Percentiles rank a stretch among this genome's conserved stretches.
phyloP scores from a whole-genome alignment of 1,284 basidiomycete genomes.

The Ganoderma meredithae region DNA sequence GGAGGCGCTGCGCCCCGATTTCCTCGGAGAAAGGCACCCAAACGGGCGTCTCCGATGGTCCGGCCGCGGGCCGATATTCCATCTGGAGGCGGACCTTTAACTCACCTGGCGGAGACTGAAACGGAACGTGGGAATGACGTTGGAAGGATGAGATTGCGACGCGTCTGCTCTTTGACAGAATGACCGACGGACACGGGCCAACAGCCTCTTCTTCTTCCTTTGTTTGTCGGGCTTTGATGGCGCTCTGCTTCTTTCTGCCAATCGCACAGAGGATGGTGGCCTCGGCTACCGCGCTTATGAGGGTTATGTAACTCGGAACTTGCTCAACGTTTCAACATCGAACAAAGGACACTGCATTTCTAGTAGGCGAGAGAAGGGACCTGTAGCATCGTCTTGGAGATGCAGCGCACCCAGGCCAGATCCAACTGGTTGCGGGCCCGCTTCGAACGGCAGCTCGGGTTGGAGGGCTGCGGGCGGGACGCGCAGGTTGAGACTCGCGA shows the following conservation, averaged over 20 bases:
- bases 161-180: neutral
- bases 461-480: neutral
- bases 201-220: neutral
- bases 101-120: neutral
- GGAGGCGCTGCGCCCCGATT: conserved; percentile 7
- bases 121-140: conserved; percentile 1
- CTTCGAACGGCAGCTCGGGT: neutral
- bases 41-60: neutral
- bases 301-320: neutral
- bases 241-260: neutral
- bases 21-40: conserved; percentile 11
- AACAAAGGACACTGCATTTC: neutral
- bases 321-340: neutral
- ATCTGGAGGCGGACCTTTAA: neutral
- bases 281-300: neutral
- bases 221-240: neutral
- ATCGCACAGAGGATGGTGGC: neutral
- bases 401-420: neutral
- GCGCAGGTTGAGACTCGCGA: neutral
- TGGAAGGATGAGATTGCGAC: neutral
- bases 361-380: conserved; percentile 4
- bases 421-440: neutral
- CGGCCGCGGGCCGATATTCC: neutral
- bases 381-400: conserved; percentile 16
- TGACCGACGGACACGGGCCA: neutral